Evolutionary conservation across 331 rosid genomes (phyloP).

Genomic region (Saraca asoca): DNA sequence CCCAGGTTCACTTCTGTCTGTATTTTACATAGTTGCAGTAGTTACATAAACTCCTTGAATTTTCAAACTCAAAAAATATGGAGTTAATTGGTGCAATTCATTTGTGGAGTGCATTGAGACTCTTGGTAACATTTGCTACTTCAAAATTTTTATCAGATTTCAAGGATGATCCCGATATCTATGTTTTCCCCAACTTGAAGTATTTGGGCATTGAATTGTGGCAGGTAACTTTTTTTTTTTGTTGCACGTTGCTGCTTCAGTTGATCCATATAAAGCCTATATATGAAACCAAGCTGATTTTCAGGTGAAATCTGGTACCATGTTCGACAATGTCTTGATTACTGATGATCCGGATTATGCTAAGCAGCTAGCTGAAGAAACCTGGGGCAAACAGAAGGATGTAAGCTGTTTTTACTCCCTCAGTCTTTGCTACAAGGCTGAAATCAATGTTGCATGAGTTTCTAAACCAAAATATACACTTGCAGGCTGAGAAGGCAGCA

Average conservation of each 20-base stretch:
- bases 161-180: constrained; percentile 90
- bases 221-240: constrained; percentile 62
- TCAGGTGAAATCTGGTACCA: constrained; percentile 97
- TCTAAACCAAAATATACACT: constrained; percentile 21
- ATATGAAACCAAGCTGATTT: constrained; percentile 39
- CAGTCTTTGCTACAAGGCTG: not conserved
- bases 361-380: constrained; percentile 82
- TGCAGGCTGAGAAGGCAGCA: constrained; percentile 94
- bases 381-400: constrained; percentile 96
- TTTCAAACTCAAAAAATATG: not conserved
- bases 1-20: constrained; percentile 63
- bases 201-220: constrained; percentile 97
- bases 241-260: not conserved
- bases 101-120: not conserved
- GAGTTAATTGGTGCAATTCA: not conserved
- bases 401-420: constrained; percentile 44
- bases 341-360: constrained; percentile 92
- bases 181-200: constrained; percentile 90
- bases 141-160: constrained; percentile 53
- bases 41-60: not conserved
- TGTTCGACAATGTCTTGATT: constrained; percentile 83
- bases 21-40: not conserved
- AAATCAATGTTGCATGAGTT: not conserved
- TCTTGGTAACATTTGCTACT: constrained; percentile 14
- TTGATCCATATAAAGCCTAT: constrained; percentile 2